Base-by-base conservation (phyloP, 225 moss, liverwort and hornwort genomes). In the Climacium dendroides region DNA sequence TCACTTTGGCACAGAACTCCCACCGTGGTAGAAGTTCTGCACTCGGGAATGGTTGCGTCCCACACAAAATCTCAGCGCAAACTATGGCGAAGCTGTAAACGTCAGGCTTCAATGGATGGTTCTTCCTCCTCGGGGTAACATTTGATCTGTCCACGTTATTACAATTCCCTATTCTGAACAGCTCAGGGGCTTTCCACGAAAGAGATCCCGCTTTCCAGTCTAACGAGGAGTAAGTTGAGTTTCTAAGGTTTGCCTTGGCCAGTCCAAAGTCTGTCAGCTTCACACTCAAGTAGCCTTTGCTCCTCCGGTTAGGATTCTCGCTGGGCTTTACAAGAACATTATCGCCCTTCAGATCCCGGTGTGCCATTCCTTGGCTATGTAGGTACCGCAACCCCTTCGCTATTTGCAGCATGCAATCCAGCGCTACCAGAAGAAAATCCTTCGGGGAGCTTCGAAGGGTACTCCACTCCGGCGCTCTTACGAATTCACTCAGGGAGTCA, bases 31-130 rank as follows among this genome's bases (percentile, higher is more conserved):
- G 5, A 48, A 85, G 66, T 24, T 62, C n/a, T 17, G 62, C 7
- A 85, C 11, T 52, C 41, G 82, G 60, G 48, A 87, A 92, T 43
- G 89, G 92, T 50, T n/a, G 76, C 60, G 54, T 80, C 82, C 87
- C 89, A 62, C 85, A 37, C 76, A 92, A 75, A 77, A 92, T 91
- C 55, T 92, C 92, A 39, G 89, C 83, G 48, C 92, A 92, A 25
- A 92, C 81, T 59, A 92, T 83, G 39, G 79, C 92, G 82, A 89
- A 92, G 75, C 92, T 92, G 55, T 92, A 92, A 37, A 91, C 92
- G 69, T 92, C 92, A 61, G 91, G 87, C 80, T 89, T 91, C 25
- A 92, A 83, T 48, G 91, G 92, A 50, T 91, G 85, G 39, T 86
- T 61, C 80, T 89, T 91, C 23, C 60, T 87, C 76, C 58, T 79